Percentiles rank a stretch among this genome's conserved stretches.
These are phyloP conservation scores for Liriodendron chinense DNA, from an alignment of 164 flowering plant genomes.

Conservation along the genomic window DNA sequence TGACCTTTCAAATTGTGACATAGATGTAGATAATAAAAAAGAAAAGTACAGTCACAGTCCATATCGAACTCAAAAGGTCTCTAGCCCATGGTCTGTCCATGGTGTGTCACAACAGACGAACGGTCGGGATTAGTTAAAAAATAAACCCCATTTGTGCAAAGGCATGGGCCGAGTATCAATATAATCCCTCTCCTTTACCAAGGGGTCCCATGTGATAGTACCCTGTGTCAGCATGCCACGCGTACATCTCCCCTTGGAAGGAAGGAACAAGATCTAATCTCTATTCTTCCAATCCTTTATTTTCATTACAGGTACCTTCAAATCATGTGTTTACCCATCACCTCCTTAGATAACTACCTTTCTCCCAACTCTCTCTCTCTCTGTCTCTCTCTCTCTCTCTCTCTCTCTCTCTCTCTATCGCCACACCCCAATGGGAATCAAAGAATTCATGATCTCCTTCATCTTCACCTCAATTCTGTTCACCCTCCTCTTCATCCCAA, in stretches of 20 bases:
- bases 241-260: slow-evolving; percentile 8
- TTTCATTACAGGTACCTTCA: slow-evolving; percentile 5
- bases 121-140: no score
- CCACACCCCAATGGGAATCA: slow-evolving; percentile 40
- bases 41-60: no score
- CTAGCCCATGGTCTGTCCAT: no score
- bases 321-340: slow-evolving; percentile 5
- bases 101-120: no score
- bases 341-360: slow-evolving; percentile 7
- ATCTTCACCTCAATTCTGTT: slow-evolving; percentile 42
- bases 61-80: no score
- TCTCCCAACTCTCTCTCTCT: slow-evolving; percentile 1
- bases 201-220: no score
- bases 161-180: no score
- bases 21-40: no score
- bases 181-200: no score
- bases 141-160: no score
- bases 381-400: neutral
- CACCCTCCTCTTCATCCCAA: slow-evolving; percentile 41
- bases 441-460: slow-evolving; percentile 40
- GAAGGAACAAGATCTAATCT: slow-evolving; percentile 12
- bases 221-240: neutral
- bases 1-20: no score
- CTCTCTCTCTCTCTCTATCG: neutral
- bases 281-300: slow-evolving; percentile 2